Base-by-base conservation (phyloP, 1,139 yeast species). In the Diutina neorugosa region DNA sequence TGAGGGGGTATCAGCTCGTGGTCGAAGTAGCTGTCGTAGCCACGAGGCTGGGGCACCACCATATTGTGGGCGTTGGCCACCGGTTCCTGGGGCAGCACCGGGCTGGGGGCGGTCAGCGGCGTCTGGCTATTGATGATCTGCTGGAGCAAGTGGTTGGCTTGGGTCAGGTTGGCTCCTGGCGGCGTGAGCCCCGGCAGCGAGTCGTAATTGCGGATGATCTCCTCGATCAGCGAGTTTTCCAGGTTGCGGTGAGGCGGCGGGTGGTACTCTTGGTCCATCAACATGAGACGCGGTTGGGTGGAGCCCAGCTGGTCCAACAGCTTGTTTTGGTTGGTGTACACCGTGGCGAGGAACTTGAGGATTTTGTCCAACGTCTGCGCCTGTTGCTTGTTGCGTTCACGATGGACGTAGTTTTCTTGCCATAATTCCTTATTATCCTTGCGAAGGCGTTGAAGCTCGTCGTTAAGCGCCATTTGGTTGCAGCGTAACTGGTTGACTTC, bases 351-450 rank as follows among this genome's bases (percentile, higher is more conserved):
- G 61, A 93, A 91, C 59, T 94, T 81, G 62, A 94, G 70, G 51
- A 93, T 93, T 61, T 88, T 86, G 60, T 90, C 96, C 57, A 93
- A 73, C 23, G 96, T 89, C 58, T 87, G 91, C 41, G 91, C 83
- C 64, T 93, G 98, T 47, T 84, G 77, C 59, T 84, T 81, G 65
- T 90, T 88, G 57, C 94, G 80, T 64, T 93, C 97, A 54, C 97
- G 74, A 4, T 94, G 85, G 54, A 84, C 71, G 62, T 77, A 83
- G 62, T 89, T 85, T 64, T 93, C 98, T 56, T 84, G 83, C 98
- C 98, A 93, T 53, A 93, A 70, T 60, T 89, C 70, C 64, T 89
- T 91, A 66, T 93, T 93, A 63, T 94, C 98, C 59, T 84, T 84
- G 57, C 91, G 77, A 44, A 93, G 82, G 56, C 97, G 75, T 59